phyloP scores from a whole-genome alignment of 2,329 filamentous ascomycete species.

The Coleophoma cylindrospora region DNA sequence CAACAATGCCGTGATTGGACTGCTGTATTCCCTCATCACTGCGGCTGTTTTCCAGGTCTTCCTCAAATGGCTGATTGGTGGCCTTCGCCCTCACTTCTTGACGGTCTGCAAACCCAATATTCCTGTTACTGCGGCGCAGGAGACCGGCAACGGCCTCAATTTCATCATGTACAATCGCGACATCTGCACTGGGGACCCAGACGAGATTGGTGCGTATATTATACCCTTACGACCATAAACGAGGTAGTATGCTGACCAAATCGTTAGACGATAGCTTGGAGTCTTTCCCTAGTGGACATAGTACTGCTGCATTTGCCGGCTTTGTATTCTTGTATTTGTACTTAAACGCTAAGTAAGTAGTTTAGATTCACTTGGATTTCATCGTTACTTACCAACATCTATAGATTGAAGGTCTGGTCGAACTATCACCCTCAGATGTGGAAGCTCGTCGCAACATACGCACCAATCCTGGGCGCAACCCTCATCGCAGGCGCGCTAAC shows the following conservation, averaged over 20 bases:
- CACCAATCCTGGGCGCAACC: slow-evolving; percentile 61
- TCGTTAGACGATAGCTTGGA: slow-evolving; percentile 50
- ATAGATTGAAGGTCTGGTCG: slow-evolving; percentile 58
- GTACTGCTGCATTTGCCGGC: slow-evolving; percentile 67
- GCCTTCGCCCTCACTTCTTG: slow-evolving; percentile 67
- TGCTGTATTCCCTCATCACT: slow-evolving; percentile 64
- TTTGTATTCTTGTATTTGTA: slow-evolving; percentile 69
- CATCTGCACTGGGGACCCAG: slow-evolving; percentile 62
- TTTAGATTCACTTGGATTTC: too few relatives aligned
- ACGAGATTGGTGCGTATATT: slow-evolving; percentile 47
- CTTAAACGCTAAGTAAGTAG: slow-evolving; percentile 61
- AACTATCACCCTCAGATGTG: slow-evolving; percentile 71
- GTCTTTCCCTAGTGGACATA: slow-evolving; percentile 70
- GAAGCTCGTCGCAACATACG: slow-evolving; percentile 63
- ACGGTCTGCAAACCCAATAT: slow-evolving; percentile 60
- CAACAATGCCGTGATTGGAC: slow-evolving; percentile 66
- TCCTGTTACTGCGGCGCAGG: slow-evolving; percentile 33
- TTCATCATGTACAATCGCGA: slow-evolving; percentile 64
- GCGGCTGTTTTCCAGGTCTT: slow-evolving; percentile 75
- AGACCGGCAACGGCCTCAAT: slow-evolving; percentile 45
- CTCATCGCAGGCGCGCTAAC: slow-evolving; percentile 66
- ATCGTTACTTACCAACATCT: too few relatives aligned
- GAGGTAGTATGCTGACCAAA: too few relatives aligned
- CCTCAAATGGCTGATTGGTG: slow-evolving; percentile 70
- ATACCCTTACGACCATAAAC: too few relatives aligned